Base-by-base conservation (phyloP, 257 asterid species). In the Nicotiana undulata region DNA sequence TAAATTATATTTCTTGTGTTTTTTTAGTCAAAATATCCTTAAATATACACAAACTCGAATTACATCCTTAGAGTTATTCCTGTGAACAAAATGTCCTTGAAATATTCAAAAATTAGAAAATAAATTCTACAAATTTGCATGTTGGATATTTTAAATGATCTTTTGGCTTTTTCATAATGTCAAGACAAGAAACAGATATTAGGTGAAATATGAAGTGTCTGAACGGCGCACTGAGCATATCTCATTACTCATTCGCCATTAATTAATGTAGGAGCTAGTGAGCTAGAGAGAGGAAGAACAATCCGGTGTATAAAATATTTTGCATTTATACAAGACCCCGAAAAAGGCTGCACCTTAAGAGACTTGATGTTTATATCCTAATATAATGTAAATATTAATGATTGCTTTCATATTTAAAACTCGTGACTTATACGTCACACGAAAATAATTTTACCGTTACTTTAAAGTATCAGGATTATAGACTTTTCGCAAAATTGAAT, bases 281-380 rank as follows among this genome's bases (percentile, higher is more conserved):
- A 32, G 37, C 37, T 5, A 5, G 40, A 34, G 7, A 34, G 0
- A 34, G 6, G 0, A 32, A 32, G 1, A 5, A 1, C 1, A 34
- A 0, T 5, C 5, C 7, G 1, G 40, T 3, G 7, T 1, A 34
- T 34, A 34, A 34, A 34, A 5, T 34, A 34, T 34, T 1, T 0
- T 5, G 1, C 1, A 5, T 34, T 34, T 8, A 34, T 7, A 29
- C 4, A 29, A 0, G 5, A 3, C 0, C 0, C 32, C 4, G 0
- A 29, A 29, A 3, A 3, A 0, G 32, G 2, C 0, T 0, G 5
- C 32, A 3, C 5, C 0, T 29, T 0, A 29, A 29, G 32, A 0
- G 5, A 29, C 32, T 2, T 29, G 32, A 29, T 29, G 32, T 29
- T 2, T 0, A 29, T 29, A 29, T 0, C 4, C 4, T 29, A 29